phyloP scores from a whole-genome alignment of 2,329 filamentous ascomycete genomes.

The Cladosporium sp. region DNA sequence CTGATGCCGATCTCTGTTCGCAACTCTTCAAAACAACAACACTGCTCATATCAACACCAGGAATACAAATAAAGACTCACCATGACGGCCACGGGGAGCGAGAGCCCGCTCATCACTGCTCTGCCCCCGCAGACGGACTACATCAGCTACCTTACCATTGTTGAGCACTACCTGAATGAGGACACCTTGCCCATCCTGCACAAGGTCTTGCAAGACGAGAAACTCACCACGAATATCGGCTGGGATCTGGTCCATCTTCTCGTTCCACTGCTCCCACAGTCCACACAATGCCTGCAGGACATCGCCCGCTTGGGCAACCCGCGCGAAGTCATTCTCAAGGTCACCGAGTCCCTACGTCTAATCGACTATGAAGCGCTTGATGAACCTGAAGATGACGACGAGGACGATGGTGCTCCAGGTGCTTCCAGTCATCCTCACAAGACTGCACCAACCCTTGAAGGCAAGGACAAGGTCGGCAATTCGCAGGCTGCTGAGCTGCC shows the following conservation, averaged over 20 bases:
- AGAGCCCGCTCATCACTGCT: slow-evolving; percentile 57
- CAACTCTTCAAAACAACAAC: not conserved
- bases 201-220: slow-evolving; percentile 66
- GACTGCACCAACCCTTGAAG: slow-evolving; percentile 25
- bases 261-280: slow-evolving; percentile 63
- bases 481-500: slow-evolving; percentile 27
- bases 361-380: slow-evolving; percentile 51
- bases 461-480: slow-evolving; percentile 12
- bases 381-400: slow-evolving; percentile 58
- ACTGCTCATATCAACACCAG: not conserved
- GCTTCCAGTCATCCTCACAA: slow-evolving; percentile 27
- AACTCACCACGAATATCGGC: slow-evolving; percentile 73
- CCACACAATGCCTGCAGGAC: slow-evolving; percentile 70
- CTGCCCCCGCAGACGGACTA: slow-evolving; percentile 65
- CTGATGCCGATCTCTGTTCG: not conserved
- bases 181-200: slow-evolving; percentile 68
- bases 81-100: slow-evolving; percentile 29
- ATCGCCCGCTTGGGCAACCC: slow-evolving; percentile 78
- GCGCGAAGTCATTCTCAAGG: slow-evolving; percentile 77
- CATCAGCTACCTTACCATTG: slow-evolving; percentile 75
- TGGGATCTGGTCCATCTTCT: slow-evolving; percentile 82
- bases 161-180: slow-evolving; percentile 70
- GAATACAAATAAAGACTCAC: not conserved
- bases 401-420: slow-evolving; percentile 29
- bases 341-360: slow-evolving; percentile 69